Conservation (phyloP, 2,329 filamentous ascomycete species). For the Amauroascus verrucosus region DNA sequence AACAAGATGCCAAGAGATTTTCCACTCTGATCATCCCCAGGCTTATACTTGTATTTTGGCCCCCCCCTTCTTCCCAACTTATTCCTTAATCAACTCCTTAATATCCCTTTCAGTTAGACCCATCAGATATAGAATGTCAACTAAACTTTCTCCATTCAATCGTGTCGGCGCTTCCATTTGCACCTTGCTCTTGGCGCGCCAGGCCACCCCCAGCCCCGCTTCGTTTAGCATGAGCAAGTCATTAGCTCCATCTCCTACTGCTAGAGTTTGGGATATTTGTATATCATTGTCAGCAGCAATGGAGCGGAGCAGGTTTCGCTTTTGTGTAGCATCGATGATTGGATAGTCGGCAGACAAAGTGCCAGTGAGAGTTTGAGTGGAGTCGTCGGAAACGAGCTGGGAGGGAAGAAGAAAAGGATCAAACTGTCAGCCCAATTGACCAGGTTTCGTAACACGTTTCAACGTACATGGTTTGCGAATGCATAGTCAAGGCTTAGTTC, state of each 20-base stretch:
- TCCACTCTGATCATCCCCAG: background rate
- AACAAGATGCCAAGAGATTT: background rate
- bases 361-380: conserved; percentile 45
- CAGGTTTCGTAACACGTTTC: conserved; percentile 6
- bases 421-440: conserved; percentile 6
- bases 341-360: conserved; percentile 44
- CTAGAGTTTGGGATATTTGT: conserved; percentile 45
- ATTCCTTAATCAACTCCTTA: conserved; percentile 30
- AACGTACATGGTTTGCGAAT: conserved; percentile 66
- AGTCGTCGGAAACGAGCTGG: conserved; percentile 41
- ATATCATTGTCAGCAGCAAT: conserved; percentile 48
- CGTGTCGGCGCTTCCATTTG: conserved; percentile 51
- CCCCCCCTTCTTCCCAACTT: no score
- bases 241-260: conserved; percentile 55
- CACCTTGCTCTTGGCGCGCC: conserved; percentile 55
- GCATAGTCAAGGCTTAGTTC: conserved; percentile 79
- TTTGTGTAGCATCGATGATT: conserved; percentile 52
- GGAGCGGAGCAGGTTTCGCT: conserved; percentile 45
- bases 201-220: conserved; percentile 53
- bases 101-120: conserved; percentile 44
- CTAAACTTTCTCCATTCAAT: conserved; percentile 48
- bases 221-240: conserved; percentile 55
- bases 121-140: conserved; percentile 50
- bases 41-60: no score
- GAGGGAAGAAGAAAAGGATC: background rate